phyloP scores from a whole-genome alignment of 331 rosid genomes.

The Malus hybrid region DNA sequence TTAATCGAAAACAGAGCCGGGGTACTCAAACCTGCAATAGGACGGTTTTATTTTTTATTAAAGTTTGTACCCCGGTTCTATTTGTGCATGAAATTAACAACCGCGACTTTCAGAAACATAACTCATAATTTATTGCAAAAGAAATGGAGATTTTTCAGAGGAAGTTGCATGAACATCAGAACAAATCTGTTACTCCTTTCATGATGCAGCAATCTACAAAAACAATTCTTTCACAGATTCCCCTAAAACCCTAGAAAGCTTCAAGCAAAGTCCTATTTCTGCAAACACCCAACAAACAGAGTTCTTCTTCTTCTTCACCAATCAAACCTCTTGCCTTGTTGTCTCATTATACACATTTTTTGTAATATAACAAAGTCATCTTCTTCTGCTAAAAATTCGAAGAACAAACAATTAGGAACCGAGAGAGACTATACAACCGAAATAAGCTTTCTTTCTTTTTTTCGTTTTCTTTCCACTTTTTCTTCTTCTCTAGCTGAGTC shows the following conservation, averaged over 20 bases:
- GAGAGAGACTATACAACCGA: slow-evolving; percentile 61
- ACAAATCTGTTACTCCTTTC: neutral
- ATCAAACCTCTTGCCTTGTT: slow-evolving; percentile 24
- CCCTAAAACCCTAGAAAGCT: slow-evolving; percentile 22
- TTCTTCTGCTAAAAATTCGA: slow-evolving; percentile 84
- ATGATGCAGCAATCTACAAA: slow-evolving; percentile 15
- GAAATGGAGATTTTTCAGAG: neutral
- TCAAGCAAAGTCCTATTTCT: slow-evolving; percentile 35
- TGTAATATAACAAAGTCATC: slow-evolving; percentile 44
- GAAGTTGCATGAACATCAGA: slow-evolving; percentile 6
- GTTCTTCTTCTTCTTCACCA: slow-evolving; percentile 25
- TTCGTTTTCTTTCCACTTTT: slow-evolving; percentile 9
- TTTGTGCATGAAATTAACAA: neutral
- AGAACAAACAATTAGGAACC: slow-evolving; percentile 65
- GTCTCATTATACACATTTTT: slow-evolving; percentile 34
- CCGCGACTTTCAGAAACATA: neutral
- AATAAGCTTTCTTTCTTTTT: neutral
- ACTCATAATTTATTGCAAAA: neutral
- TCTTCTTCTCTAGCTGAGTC: slow-evolving; percentile 23
- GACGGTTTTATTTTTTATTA: no score
- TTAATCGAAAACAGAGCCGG: no score
- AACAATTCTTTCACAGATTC: slow-evolving; percentile 5
- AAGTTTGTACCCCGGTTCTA: no score
- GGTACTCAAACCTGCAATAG: no score
- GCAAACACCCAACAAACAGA: slow-evolving; percentile 25